Percentiles rank a stretch among this genome's conserved stretches.
Conservation (phyloP, 352 stramenopile genomes). For the Globisporangium heterothallicum region DNA sequence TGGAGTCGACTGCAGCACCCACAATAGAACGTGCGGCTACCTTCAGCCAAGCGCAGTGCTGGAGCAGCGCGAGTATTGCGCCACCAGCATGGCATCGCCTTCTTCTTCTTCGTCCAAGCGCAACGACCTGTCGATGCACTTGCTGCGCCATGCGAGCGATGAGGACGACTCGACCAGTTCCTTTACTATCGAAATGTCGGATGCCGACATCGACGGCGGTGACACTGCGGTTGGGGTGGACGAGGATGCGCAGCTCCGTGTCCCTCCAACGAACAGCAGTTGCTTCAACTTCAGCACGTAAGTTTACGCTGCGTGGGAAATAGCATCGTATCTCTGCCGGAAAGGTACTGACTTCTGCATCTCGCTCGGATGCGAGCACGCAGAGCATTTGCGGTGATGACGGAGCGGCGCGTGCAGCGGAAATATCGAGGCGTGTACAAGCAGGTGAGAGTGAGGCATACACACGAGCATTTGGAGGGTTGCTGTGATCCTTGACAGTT, state of each 20-base stretch:
- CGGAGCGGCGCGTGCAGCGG: constrained; percentile 42
- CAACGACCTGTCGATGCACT: constrained; percentile 1
- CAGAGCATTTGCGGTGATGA: constrained; percentile 49
- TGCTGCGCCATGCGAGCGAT: constrained; percentile 1
- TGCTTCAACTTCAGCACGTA: neutral
- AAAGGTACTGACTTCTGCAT: too few species aligned
- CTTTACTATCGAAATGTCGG: neutral
- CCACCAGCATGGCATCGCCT: neutral
- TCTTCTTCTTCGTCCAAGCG: neutral
- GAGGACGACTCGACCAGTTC: neutral
- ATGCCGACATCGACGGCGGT: neutral
- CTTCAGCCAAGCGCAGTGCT: neutral
- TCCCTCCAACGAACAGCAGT: neutral
- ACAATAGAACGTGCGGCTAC: too few species aligned
- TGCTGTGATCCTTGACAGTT: neutral
- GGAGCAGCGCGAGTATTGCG: neutral
- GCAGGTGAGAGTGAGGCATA: constrained; percentile 17
- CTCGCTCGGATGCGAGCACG: neutral
- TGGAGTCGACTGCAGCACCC: too few species aligned
- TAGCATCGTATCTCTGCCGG: neutral
- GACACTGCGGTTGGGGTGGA: neutral
- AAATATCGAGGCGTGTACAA: constrained; percentile 54
- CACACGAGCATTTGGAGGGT: neutral
- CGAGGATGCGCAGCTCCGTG: neutral
- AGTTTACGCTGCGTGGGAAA: neutral